Evolutionary conservation across 495 filamentous ascomycete genomes (phyloP), one percentile per base, ranked within the genome.

Genomic region (Tricharina praecox): DNA sequence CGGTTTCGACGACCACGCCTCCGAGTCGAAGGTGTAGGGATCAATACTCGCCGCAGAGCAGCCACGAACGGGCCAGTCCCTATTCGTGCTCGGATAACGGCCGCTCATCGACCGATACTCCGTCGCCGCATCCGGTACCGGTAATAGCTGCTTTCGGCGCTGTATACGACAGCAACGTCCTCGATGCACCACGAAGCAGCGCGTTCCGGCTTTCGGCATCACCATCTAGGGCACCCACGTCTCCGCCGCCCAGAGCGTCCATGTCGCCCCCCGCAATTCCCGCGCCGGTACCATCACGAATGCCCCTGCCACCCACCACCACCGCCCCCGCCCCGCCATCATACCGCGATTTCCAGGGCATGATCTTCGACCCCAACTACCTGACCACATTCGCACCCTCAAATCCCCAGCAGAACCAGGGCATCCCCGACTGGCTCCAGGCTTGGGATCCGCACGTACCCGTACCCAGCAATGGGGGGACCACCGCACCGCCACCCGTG

Each of bases 281-380:
- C 5, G 35, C 35, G 7, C 5, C 37, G 10, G 7, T 32, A 7
- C 28, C 28, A 32, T 13, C 7, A 32, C 28, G 7, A 32, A 7
- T 13, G 28, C 28, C 28, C 28, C 28, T 13, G 13, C 28, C 28
- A 7, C 28, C 28, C 7, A 32, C 13, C 28, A 7, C 7, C 13
- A 7, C 13, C n/a, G 40, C 26, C 1, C 40, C 40, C 7, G 7
- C 40, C 13, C 26, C 33, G 8, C 43, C 43, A 16, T 15, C 9
- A 9, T 33, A 46, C 28, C 23, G 39, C 16, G 48, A 49, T 39
- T 28, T 58, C 42, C 55, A 53, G 43, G 35, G 43, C n/a, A 34
- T 57, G 34, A 54, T 59, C n/a, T 58, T 58, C 30, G 53, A 54
- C 16, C 54, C 56, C 7, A 42, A 41, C 30, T 42, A 21, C 21